A percentile compares a stretch with the other conserved stretches of the same genome.
Conservation (phyloP, 1,139 yeast species). For the Suhomyces bokatorum region DNA sequence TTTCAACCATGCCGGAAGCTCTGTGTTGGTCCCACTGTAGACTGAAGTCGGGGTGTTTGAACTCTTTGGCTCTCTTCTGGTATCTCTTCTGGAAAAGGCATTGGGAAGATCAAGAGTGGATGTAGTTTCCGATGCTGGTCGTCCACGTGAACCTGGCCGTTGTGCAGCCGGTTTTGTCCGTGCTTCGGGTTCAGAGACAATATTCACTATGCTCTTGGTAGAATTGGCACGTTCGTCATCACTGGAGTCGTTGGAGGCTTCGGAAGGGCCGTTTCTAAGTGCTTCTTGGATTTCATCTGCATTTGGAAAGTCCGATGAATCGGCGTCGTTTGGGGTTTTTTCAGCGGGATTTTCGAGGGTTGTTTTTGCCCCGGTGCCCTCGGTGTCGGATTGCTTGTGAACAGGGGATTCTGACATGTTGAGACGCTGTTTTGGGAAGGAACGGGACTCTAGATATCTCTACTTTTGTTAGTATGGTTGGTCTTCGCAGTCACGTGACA, state of each 20-base stretch:
- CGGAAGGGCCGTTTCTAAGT: too few relatives aligned
- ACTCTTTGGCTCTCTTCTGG: not conserved
- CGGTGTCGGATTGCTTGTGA: not conserved
- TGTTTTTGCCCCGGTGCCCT: not conserved
- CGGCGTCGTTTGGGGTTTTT: not conserved
- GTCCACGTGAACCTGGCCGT: not conserved
- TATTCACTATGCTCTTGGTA: not conserved
- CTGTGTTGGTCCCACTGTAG: constrained; percentile 25
- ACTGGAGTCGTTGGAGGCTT: too few relatives aligned
- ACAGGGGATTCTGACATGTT: not conserved
- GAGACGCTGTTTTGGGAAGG: not conserved
- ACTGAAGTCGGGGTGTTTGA: constrained; percentile 21
- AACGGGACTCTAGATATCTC: not conserved
- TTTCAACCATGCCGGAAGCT: constrained; percentile 45
- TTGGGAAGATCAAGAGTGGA: constrained; percentile 15
- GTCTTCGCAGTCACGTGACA: not conserved
- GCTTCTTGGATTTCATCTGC: too few relatives aligned
- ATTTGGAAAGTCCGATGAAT: not conserved
- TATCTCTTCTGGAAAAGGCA: constrained; percentile 31
- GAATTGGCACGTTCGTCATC: not conserved
- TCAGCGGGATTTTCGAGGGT: not conserved
- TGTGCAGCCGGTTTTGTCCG: not conserved
- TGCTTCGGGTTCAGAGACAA: not conserved
- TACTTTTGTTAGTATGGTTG: not conserved
- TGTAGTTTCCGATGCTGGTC: not conserved